Percentiles rank a stretch among this genome's conserved stretches.
These are phyloP conservation scores for Limnomonas spitsbergensis DNA, from an alignment of 139 green algal species.

Conservation along the genomic window DNA sequence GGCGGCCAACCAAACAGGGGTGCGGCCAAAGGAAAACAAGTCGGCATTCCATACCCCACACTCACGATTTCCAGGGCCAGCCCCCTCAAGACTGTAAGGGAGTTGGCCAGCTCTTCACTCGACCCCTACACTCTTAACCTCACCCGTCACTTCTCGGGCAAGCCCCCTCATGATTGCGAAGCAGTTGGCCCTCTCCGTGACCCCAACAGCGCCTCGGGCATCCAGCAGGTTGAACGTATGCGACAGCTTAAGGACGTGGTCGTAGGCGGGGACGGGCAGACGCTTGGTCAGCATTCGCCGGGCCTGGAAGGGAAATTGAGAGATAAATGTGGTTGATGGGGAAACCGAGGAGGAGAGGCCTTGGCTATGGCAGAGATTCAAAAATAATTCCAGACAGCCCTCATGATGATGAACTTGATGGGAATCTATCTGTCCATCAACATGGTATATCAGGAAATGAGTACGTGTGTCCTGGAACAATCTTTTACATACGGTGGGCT, in stretches of 20 bases:
- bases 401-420: too few relatives aligned
- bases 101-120: background rate
- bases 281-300: slow-evolving; percentile 78
- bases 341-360: background rate
- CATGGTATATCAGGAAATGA: too few relatives aligned
- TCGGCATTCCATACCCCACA: too few relatives aligned
- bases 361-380: background rate
- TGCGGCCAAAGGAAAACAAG: too few relatives aligned
- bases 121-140: too few relatives aligned
- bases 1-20: too few relatives aligned
- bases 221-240: slow-evolving; percentile 99
- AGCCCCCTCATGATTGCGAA: slow-evolving; percentile 85
- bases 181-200: slow-evolving; percentile 91
- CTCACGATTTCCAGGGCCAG: too few relatives aligned
- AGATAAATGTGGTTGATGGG: background rate
- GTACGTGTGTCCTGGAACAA: too few relatives aligned
- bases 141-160: slow-evolving; percentile 26
- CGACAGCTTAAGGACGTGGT: slow-evolving; percentile 94
- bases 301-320: slow-evolving; percentile 60
- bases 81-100: too few relatives aligned
- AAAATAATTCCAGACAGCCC: too few relatives aligned
- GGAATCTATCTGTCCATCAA: too few relatives aligned
- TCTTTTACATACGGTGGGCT: too few relatives aligned
- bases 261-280: slow-evolving; percentile 93
- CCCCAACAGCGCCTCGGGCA: slow-evolving; percentile 85